These are phyloP conservation scores for Peniophora sp. DNA, from an alignment of 1,284 basidiomycete genomes.

Conservation along the genomic window DNA sequence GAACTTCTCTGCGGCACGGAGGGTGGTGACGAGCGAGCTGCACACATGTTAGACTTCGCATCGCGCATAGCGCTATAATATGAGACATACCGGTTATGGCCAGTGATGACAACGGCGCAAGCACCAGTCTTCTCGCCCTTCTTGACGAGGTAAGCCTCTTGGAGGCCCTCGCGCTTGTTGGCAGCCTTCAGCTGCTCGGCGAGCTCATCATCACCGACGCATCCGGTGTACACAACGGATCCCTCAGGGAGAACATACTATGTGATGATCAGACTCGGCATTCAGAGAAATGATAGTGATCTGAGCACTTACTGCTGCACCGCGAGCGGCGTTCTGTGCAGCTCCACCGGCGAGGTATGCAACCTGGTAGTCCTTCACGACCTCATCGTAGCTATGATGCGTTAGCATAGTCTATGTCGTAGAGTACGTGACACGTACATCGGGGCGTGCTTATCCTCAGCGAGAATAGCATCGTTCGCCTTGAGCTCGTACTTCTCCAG, in stretches of 20 bases:
- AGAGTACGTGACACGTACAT: conserved; percentile 48
- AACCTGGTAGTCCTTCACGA: conserved; percentile 72
- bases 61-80: not conserved
- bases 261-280: conserved; percentile 5
- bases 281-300: conserved; percentile 2
- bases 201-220: conserved; percentile 89
- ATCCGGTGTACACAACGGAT: conserved; percentile 93
- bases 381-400: conserved; percentile 73
- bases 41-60: conserved; percentile 1
- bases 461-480: conserved; percentile 95
- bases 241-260: conserved; percentile 88
- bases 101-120: conserved; percentile 94
- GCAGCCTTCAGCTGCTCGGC: conserved; percentile 87
- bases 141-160: conserved; percentile 86
- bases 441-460: conserved; percentile 79
- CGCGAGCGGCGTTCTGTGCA: conserved; percentile 93
- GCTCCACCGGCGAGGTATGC: conserved; percentile 97
- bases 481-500: conserved; percentile 90
- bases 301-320: conserved; percentile 90
- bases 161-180: conserved; percentile 89
- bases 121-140: conserved; percentile 89
- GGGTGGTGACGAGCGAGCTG: conserved; percentile 86
- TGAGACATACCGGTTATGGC: conserved; percentile 69
- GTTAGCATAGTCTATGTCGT: not conserved
- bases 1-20: conserved; percentile 89